Base-by-base conservation (phyloP, 805 yeast species). In the Yarrowia sp. region DNA sequence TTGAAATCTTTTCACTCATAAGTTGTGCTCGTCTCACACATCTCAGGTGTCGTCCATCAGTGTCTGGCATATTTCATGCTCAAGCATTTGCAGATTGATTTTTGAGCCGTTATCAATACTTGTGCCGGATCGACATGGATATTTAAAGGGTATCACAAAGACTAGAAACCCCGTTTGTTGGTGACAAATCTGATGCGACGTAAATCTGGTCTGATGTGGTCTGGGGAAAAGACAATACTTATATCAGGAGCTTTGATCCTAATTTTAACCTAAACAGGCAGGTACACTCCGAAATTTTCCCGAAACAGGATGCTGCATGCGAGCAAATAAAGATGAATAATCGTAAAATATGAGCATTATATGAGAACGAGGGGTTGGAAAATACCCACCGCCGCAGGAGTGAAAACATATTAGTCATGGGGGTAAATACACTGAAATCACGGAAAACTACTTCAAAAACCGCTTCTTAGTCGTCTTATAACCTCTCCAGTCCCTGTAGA, bases 191-290 rank as follows among this genome's bases (percentile, higher is more conserved):
- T 33, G 19, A 5, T 33, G 17, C 8, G 55, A 9, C 49, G 49
- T 15, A 10, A 19, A 13, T 19, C 30, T 17, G 58, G 58, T 14
- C 43, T n/a, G 24, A 30, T 24, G 24, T 17, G 6, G 12, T 15
- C 12, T 36, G 49, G 63, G 47, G 33, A 10, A 13, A 9, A 15
- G 19, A 7, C 13, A n/a, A 12, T 20, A 24, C 49, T 56, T 56
- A 56, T 56, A 56, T 19, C 38, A 9, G n/a, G 46, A 12, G 61
- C 20, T 3, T 12, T 15, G 61, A 49, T 40, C 46, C 17, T 30
- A 56, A 9, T 56, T 40, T 56, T 56, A 56, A 40, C 63, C 63
- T n/a, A 56, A 56, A 42, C 24, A 56, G 63, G 63, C 42, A 56
- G 30, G 63, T 56, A 33, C 39, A 56, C 43, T 40, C 63, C 49